Evolutionary conservation across 129 eudicot species (phyloP).

Genomic region (Chrysanthemum lavandulifolium): DNA sequence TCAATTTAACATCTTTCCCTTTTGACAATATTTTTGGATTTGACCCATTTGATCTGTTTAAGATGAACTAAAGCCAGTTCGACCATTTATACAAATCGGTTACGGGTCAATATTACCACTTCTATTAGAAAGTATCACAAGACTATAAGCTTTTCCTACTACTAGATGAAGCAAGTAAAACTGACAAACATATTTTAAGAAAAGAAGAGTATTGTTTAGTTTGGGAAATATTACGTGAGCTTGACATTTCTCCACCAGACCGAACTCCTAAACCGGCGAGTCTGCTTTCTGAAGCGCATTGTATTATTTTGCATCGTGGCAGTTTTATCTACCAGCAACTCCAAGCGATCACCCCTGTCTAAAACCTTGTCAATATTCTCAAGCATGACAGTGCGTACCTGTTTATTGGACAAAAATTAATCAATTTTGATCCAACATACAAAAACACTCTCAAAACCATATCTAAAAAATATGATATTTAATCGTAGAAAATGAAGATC

Average conservation of each 20-base stretch:
- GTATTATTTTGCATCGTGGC: conserved; percentile 87
- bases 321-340: conserved; percentile 91
- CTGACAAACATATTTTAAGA: not conserved
- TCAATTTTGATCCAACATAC: conserved; percentile 7
- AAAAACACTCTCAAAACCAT: not conserved
- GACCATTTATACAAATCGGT: too few species aligned
- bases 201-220: not conserved
- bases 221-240: conserved; percentile 65
- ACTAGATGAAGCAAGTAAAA: too few species aligned
- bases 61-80: too few species aligned
- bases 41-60: too few species aligned
- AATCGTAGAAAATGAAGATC: not conserved
- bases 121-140: too few species aligned
- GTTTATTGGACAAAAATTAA: conserved; percentile 10
- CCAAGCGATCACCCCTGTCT: conserved; percentile 96
- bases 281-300: conserved; percentile 87
- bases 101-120: too few species aligned
- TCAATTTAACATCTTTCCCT: too few species aligned
- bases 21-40: too few species aligned
- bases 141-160: too few species aligned
- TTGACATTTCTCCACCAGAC: conserved; percentile 99
- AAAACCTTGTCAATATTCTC: conserved; percentile 94
- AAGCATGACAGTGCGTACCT: conserved; percentile 92
- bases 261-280: conserved; percentile 85
- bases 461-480: not conserved